Percentiles rank a stretch among this genome's conserved stretches.
Evolutionary conservation across 495 filamentous ascomycete genomes (phyloP).

Genomic region (Neurospora sp.): DNA sequence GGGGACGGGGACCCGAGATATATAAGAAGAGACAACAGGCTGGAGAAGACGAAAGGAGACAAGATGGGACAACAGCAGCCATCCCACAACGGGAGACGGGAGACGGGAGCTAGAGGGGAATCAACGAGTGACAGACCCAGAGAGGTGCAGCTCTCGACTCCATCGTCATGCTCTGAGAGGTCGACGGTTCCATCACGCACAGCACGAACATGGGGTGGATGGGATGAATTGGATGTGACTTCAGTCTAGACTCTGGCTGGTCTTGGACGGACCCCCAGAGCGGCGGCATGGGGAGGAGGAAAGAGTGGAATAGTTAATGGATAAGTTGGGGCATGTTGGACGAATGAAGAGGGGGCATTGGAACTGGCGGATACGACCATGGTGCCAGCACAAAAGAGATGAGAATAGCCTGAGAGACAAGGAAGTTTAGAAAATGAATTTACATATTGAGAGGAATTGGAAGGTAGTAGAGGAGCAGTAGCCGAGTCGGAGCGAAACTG

Average conservation of each 20-base stretch:
- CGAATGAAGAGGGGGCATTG: not conserved
- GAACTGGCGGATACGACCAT: not conserved
- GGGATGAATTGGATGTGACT: not conserved
- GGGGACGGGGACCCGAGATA: not conserved
- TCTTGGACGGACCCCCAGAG: not conserved
- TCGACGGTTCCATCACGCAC: not conserved
- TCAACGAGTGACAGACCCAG: not conserved
- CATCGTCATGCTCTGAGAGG: not conserved
- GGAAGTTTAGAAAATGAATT: not conserved
- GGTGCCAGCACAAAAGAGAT: not conserved
- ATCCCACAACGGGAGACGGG: slow-evolving; percentile 1
- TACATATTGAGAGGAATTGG: not conserved
- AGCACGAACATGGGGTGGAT: not conserved
- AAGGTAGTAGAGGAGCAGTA: not conserved
- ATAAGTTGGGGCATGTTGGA: not conserved
- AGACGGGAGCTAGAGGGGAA: not conserved
- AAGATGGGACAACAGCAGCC: slow-evolving; percentile 8
- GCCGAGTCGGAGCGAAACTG: not conserved
- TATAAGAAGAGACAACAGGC: slow-evolving; percentile 1
- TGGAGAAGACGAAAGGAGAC: slow-evolving; percentile 6
- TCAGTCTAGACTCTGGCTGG: not conserved
- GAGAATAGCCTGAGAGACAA: not conserved
- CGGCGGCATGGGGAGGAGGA: not conserved
- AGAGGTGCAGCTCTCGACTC: not conserved
- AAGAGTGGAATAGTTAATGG: not conserved